A percentile compares a stretch with the other conserved stretches of the same genome.
These are phyloP conservation scores for Aspergillus sp. DNA, from an alignment of 2,329 filamentous ascomycete species.

Conservation along the genomic window DNA sequence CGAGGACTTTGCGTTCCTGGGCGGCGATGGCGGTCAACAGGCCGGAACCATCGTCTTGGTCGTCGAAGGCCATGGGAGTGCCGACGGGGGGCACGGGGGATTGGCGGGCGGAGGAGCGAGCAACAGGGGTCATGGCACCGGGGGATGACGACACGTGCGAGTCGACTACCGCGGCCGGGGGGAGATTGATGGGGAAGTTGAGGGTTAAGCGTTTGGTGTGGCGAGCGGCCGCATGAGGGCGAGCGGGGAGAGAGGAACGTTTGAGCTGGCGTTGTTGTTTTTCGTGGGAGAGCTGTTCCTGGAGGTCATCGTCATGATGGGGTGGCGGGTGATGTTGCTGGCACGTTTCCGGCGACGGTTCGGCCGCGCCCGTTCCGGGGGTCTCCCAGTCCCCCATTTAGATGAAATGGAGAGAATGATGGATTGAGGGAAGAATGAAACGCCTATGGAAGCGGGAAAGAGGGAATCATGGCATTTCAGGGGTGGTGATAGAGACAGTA, in stretches of 20 bases:
- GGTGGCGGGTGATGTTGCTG: constrained; percentile 12
- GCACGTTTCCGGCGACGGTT: constrained; percentile 30
- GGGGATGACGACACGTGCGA: constrained; percentile 28
- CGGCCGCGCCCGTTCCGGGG: constrained; percentile 29
- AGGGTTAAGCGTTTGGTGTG: constrained; percentile 47
- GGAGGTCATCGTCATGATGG: constrained; percentile 7
- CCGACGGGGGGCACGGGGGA: constrained; percentile 29
- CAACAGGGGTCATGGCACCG: constrained; percentile 31
- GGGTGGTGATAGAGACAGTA: not conserved
- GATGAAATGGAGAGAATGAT: constrained; percentile 20
- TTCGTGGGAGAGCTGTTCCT: constrained; percentile 13
- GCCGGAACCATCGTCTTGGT: constrained; percentile 55
- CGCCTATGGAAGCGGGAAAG: constrained; percentile 3
- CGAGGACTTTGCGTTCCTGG: constrained; percentile 86
- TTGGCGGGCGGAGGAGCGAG: constrained; percentile 31
- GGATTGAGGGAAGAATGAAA: not conserved
- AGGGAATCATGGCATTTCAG: constrained; percentile 17
- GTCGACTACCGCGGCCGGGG: constrained; percentile 19
- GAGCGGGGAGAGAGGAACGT: constrained; percentile 32
- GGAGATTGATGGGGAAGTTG: constrained; percentile 47
- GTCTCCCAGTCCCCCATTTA: constrained; percentile 32
- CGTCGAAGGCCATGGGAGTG: constrained; percentile 28
- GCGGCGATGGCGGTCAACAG: constrained; percentile 88
- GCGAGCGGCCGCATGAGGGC: constrained; percentile 35
- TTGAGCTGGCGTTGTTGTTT: constrained; percentile 24